Percentiles rank a stretch among this genome's conserved stretches.
phyloP scores from a whole-genome alignment of 2,329 filamentous ascomycete species.

The Bipolaris bicolor region DNA sequence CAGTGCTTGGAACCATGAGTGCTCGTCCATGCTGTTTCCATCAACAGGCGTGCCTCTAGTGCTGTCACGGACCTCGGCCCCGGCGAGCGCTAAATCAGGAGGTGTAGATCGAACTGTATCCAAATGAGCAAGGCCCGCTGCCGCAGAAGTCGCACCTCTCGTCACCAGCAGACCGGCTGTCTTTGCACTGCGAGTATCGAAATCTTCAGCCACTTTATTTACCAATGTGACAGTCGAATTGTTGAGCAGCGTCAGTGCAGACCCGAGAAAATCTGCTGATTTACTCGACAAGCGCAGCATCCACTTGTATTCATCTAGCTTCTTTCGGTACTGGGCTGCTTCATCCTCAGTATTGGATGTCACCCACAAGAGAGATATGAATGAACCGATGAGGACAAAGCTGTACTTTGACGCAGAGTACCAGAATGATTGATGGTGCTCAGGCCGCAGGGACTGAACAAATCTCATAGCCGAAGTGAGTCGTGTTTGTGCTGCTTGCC shows the following conservation, averaged over 20 bases:
- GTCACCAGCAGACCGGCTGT: background rate
- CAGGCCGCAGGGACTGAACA: slow-evolving; percentile 52
- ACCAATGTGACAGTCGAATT: slow-evolving; percentile 32
- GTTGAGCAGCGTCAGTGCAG: slow-evolving; percentile 39
- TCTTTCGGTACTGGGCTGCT: slow-evolving; percentile 42
- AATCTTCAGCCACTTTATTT: background rate
- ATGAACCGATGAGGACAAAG: slow-evolving; percentile 52
- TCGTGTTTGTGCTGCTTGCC: slow-evolving; percentile 52
- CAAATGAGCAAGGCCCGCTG: background rate
- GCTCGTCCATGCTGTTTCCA: background rate
- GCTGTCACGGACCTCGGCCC: background rate
- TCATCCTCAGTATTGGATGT: slow-evolving; percentile 46
- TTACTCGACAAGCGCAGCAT: slow-evolving; percentile 51
- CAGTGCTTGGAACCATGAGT: slow-evolving; percentile 6
- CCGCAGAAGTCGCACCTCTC: background rate
- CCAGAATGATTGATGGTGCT: slow-evolving; percentile 57
- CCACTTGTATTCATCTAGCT: slow-evolving; percentile 53
- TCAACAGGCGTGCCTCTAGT: background rate
- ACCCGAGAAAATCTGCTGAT: slow-evolving; percentile 53
- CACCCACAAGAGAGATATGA: slow-evolving; percentile 49
- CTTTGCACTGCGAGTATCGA: background rate
- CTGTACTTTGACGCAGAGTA: slow-evolving; percentile 54
- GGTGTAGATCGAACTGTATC: background rate
- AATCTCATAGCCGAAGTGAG: slow-evolving; percentile 55
- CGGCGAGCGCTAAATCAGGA: background rate